Percentiles rank a stretch among this genome's conserved stretches.
phyloP scores from a whole-genome alignment of 148 eudicot genomes.

The Oxyria digyna region DNA sequence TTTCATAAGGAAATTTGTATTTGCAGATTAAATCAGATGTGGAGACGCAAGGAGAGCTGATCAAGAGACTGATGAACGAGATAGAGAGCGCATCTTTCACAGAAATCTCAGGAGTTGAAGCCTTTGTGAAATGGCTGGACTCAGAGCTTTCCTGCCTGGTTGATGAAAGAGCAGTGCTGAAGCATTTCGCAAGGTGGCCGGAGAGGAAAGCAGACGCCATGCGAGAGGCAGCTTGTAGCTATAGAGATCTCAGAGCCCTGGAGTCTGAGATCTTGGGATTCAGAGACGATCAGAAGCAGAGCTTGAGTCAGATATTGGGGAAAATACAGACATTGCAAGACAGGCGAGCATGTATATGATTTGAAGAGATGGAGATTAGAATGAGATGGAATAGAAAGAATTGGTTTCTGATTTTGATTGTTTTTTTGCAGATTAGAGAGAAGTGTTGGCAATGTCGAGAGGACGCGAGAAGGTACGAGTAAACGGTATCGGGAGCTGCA shows the following conservation, averaged over 20 bases:
- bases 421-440: conserved; percentile 49
- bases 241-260: conserved; percentile 47
- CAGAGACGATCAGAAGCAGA: conserved; percentile 42
- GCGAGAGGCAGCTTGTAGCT: conserved; percentile 69
- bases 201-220: conserved; percentile 75
- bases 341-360: conserved; percentile 50
- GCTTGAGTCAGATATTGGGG: conserved; percentile 30
- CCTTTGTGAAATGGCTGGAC: conserved; percentile 72
- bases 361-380: not conserved
- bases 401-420: not conserved
- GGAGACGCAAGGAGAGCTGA: conserved; percentile 50
- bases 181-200: conserved; percentile 81
- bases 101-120: conserved; percentile 51
- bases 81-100: conserved; percentile 46
- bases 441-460: conserved; percentile 37
- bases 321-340: conserved; percentile 61
- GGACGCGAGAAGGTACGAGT: conserved; percentile 51
- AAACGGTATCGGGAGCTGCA: conserved; percentile 48
- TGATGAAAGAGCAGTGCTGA: conserved; percentile 82
- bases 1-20: too few relatives aligned
- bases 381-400: not conserved
- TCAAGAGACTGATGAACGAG: conserved; percentile 32
- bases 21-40: conserved; percentile 82
- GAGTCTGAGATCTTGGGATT: conserved; percentile 40
- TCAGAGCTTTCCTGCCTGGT: conserved; percentile 60